Evolutionary conservation across 2,329 filamentous ascomycete genomes (phyloP), one percentile per base, ranked within the genome.

Genomic region (Aspergillus floridensis): DNA sequence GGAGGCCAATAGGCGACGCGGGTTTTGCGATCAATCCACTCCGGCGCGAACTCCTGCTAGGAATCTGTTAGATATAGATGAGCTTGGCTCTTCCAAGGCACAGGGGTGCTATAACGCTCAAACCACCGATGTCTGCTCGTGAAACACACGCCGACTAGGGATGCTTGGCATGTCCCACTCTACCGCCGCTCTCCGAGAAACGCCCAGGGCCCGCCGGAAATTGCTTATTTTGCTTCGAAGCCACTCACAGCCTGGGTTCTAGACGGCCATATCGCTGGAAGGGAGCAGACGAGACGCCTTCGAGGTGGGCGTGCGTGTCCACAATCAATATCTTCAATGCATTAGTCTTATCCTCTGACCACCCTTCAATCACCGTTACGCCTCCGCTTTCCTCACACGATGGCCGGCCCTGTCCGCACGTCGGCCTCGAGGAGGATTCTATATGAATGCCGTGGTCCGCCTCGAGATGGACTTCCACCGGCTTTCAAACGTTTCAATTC

Each of bases 11-110:
- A 31, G 48, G 24, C 22, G 21, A 14, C 24, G 21, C 24, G 29
- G 57, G 22, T 59, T 64, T 64, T 62, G 19, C 60, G 62, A 62
- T 57, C 62, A 50, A 55, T 54, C 61, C 59, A 53, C 60, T 48
- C n/a, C 16, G 21, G 38, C 44, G 24, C 31, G 49, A 57, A 58
- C 58, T 51, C 56, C 51, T 26, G 38, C 56, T 31, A 26, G 32
- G 21, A 26, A 5, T 12, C 7, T 56, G 61, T 64, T 64, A 63
- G 54, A 57, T 21, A 21, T 64, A 61, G n/a, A 64, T 61, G 50
- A 50, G 21, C 49, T 58, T 26, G 57, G 53, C 53, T 57, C 29
- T 41, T 48, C 54, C 31, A 48, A 31, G 21, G 47, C 48, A 19
- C 49, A 47, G 21, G 46, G 29, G 57, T 12, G 44, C 46, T 51